A percentile compares a stretch with the other conserved stretches of the same genome.
phyloP scores from a whole-genome alignment of 345 rosid species.

The Noccaea caerulescens region DNA sequence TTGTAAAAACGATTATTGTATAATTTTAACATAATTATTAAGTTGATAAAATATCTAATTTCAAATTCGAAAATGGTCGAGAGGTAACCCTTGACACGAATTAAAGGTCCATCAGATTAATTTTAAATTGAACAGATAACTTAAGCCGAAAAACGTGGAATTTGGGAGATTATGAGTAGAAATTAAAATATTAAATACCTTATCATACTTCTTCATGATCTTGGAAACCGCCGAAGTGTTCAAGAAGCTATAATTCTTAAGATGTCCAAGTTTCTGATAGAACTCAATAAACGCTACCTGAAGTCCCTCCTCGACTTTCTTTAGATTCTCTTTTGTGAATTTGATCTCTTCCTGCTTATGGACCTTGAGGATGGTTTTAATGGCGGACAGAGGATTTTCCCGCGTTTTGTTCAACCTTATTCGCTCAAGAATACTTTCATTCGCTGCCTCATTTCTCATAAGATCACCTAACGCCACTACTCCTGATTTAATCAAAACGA shows the following conservation, averaged over 20 bases:
- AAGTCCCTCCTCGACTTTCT: constrained; percentile 53
- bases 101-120: neutral
- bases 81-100: no score
- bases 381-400: constrained; percentile 63
- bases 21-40: no score
- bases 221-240: constrained; percentile 47
- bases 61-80: no score
- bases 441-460: constrained; percentile 12
- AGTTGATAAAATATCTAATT: no score
- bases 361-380: constrained; percentile 52
- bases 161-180: neutral
- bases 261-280: constrained; percentile 60
- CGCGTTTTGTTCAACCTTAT: constrained; percentile 53
- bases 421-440: constrained; percentile 46
- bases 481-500: neutral
- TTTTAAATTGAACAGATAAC: neutral
- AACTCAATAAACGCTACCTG: constrained; percentile 56
- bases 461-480: constrained; percentile 29
- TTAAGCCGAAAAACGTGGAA: neutral
- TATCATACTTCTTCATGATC: constrained; percentile 59
- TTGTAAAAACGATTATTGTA: no score
- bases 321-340: constrained; percentile 48
- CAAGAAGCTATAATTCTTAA: constrained; percentile 63
- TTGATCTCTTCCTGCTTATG: constrained; percentile 43
- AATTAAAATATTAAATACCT: constrained; percentile 41